Evolutionary conservation across 495 filamentous ascomycete species (phyloP).

Genomic region (Lasiosphaeris hirsuta): DNA sequence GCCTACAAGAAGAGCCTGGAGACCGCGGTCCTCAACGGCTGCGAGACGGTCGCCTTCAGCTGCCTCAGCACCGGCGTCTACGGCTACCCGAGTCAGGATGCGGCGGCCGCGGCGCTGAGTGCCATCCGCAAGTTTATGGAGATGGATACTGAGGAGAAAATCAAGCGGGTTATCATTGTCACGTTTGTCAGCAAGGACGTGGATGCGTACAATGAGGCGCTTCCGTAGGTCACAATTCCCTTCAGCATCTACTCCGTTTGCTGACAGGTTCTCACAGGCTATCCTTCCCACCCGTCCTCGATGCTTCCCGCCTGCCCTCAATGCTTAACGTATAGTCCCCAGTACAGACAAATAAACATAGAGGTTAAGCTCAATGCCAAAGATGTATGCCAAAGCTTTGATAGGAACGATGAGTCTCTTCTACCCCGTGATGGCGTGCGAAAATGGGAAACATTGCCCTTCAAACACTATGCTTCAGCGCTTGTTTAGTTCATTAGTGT

Average conservation of each 20-base stretch:
- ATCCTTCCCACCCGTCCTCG: constrained; percentile 37
- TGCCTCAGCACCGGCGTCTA: constrained; percentile 86
- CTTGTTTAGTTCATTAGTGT: no score
- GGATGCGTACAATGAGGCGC: constrained; percentile 58
- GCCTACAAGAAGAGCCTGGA: constrained; percentile 78
- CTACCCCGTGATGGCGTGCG: no score
- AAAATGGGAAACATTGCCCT: no score
- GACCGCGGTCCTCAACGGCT: constrained; percentile 61
- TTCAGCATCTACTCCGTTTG: no score
- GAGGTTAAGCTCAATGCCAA: neutral
- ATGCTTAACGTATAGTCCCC: constrained; percentile 14
- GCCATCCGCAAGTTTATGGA: constrained; percentile 70
- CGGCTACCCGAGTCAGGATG: constrained; percentile 74
- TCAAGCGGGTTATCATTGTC: constrained; percentile 78
- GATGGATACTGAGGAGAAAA: constrained; percentile 46
- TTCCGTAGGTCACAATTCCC: constrained; percentile 62
- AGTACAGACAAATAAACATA: constrained; percentile 14
- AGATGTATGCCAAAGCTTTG: no score
- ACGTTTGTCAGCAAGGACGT: constrained; percentile 77
- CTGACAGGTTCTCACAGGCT: constrained; percentile 16
- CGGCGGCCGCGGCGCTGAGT: constrained; percentile 63
- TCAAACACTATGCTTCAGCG: no score
- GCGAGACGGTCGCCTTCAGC: constrained; percentile 75
- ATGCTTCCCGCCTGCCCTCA: constrained; percentile 22
- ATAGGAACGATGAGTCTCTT: no score